Conservation (phyloP, 2,329 filamentous ascomycete genomes). For the Botrytis deweyae region DNA sequence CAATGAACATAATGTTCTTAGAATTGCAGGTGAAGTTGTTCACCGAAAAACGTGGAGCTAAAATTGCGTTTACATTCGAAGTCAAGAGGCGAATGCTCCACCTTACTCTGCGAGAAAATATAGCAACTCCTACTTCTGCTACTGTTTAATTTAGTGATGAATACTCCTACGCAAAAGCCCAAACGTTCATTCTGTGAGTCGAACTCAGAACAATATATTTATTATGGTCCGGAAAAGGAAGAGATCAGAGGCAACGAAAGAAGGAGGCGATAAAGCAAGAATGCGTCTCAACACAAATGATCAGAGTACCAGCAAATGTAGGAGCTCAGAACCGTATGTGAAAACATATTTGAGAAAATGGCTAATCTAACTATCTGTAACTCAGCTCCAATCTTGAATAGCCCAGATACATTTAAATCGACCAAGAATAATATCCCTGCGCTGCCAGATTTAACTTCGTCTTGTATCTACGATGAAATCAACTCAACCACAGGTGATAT, state of each 20-base stretch:
- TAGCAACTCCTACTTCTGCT: not conserved
- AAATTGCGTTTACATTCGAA: no score
- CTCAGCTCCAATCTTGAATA: accelerated
- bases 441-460: not conserved
- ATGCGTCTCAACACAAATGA: not conserved
- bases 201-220: no score
- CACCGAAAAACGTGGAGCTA: no score
- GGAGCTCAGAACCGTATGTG: not conserved
- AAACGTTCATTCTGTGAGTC: not conserved
- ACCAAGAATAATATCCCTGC: not conserved
- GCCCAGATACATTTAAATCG: accelerated
- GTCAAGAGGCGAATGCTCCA: no score
- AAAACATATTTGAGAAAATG: no score
- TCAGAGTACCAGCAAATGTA: not conserved
- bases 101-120: no score
- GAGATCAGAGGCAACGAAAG: not conserved
- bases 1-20: no score
- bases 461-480: not conserved
- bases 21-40: no score
- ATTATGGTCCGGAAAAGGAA: not conserved
- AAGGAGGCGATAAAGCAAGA: not conserved
- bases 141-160: not conserved
- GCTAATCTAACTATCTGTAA: not conserved
- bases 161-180: not conserved
- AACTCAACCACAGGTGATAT: not conserved